Base-by-base conservation (phyloP, 2,329 filamentous ascomycete genomes). In the Colletotrichum limetticola region DNA sequence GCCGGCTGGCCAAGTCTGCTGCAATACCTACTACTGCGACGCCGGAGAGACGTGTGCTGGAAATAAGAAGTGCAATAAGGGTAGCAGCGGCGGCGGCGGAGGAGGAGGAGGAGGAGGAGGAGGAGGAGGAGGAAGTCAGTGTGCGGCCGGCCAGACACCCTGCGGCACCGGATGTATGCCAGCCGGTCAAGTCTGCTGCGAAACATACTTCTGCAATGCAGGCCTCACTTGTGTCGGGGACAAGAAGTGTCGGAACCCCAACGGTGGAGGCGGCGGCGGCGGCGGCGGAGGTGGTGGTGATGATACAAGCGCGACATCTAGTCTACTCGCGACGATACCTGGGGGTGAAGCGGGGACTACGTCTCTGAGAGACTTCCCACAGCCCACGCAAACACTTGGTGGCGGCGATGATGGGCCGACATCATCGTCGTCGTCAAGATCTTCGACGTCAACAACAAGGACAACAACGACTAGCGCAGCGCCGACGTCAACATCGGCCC, bases 1-100 rank as follows among this genome's bases (percentile, higher is more conserved):
- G 78, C 79, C 79, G 9, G 26, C 58, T 8, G 79, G 78, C 7
- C 71, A 74, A 42, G 77, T 79, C 49, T 80, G 79, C 72, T 80
- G 79, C 32, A 57, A 71, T 4, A 72, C 74, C 0, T 73, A 66
- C 1, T 77, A 75, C 72, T 78, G 77, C 69, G 62, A 64, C 46
- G 24, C 62, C 24, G 76, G 75, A 8, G 69, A 71, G 55, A 71
- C 24, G 3, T 78, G 77, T 24, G 55, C 26, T 4, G 57, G 32
- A 0, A 56, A 57, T n/a, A 49, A 57, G 14, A 35, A 37, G n/a
- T 74, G 71, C 58, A 42, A 42, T 4, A 42, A 42, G 37, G 37
- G 37, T 42, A 42, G 37, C 37, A 42, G 37, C 6, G 37, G 37
- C 37, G 35, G 35, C 35, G 35, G 35, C 0, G 35, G 35, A 3